These are phyloP conservation scores for Maudiozyma saulgeensis DNA, from an alignment of 805 yeast species.

Conservation along the genomic window DNA sequence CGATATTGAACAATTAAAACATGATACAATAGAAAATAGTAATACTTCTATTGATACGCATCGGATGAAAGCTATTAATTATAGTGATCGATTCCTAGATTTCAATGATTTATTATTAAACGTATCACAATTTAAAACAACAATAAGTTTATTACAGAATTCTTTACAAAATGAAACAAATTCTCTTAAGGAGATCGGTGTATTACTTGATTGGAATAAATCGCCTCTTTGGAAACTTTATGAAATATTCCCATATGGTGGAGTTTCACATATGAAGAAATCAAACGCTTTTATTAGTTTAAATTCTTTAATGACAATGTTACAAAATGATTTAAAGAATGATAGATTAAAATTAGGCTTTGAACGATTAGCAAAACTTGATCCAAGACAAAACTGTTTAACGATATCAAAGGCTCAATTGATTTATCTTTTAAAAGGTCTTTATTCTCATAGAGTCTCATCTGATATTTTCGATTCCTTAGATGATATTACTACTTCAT, in stretches of 20 bases:
- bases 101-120: slow-evolving; percentile 31
- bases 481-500: slow-evolving; percentile 6
- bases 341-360: slow-evolving; percentile 30
- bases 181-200: slow-evolving; percentile 9
- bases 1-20: slow-evolving; percentile 25
- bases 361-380: slow-evolving; percentile 23
- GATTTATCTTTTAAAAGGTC: slow-evolving; percentile 24
- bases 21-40: not conserved
- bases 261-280: not conserved
- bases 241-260: slow-evolving; percentile 16
- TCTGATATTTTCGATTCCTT: slow-evolving; percentile 28
- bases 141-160: slow-evolving; percentile 27
- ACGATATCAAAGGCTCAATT: slow-evolving; percentile 32
- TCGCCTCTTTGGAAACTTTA: slow-evolving; percentile 24
- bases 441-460: slow-evolving; percentile 33
- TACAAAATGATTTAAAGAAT: slow-evolving; percentile 34
- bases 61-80: slow-evolving; percentile 29
- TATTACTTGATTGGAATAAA: slow-evolving; percentile 30
- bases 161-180: slow-evolving; percentile 26
- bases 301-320: slow-evolving; percentile 32
- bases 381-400: slow-evolving; percentile 21
- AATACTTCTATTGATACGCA: slow-evolving; percentile 13
- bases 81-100: slow-evolving; percentile 30
- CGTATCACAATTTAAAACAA: slow-evolving; percentile 24
- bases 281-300: slow-evolving; percentile 27